Evolutionary conservation across 2,329 filamentous ascomycete species (phyloP), one percentile per base, ranked within the genome.

Genomic region (Fusarium stilboides): DNA sequence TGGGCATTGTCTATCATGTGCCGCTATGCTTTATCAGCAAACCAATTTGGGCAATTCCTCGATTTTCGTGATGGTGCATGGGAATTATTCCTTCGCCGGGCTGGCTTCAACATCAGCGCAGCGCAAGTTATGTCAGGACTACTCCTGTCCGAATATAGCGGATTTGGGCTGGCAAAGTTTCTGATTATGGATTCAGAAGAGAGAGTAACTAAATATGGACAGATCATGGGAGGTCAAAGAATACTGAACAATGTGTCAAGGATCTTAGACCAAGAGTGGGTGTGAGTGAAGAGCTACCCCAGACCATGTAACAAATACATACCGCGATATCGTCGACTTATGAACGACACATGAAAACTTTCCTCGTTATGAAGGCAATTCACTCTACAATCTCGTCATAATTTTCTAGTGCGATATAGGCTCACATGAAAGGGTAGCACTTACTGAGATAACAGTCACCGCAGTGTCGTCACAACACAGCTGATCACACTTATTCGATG

Each of bases 1-100:
- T 92, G 89, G 89, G 78, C 88, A 2, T 78, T 86, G 1, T 82
- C 81, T 1, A 74, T 84, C 1, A 84, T 91, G 44, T 82, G 84
- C 19, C 84, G 84, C 9, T 81, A 85, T 72, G 78, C 72, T 13
- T 45, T 69, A 1, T 65, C 74, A 14, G 62, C 71, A 4, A 60
- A 52, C 1, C 65, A 73, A 1, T 74, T 82, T 14, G 77, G 78
- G 51, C 72, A 75, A 2, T 75, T 79, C 8, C 63, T 85, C 12
- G 77, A 78, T 4, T 72, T 78, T n/a, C 74, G 77, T 33, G 82
- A 85, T 47, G 81, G 80, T 39, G 78, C 79, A 28, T 82, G 80
- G 80, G 79, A 77, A 17, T 13, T 78, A 2, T 78, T 81, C 37
- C 68, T 83, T 10, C 74, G 80, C 31, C 70, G 68, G 17, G 72